Evolutionary conservation across 257 asterid genomes (phyloP), one percentile per base, ranked within the genome.

Genomic region (Solanum gandarillasii): DNA sequence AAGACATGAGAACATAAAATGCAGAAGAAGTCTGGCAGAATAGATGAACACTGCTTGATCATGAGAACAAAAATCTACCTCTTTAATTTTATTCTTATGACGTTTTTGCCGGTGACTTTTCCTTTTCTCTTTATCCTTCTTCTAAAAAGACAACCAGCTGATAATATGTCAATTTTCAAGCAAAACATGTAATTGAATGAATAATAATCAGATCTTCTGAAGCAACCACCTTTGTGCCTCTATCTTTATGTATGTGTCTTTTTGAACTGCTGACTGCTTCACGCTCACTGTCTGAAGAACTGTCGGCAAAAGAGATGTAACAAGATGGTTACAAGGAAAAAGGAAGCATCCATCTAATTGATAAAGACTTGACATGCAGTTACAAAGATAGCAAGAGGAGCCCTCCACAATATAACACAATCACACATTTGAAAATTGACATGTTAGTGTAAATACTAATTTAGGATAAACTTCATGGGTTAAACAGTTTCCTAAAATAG

Each of bases 261-360:
- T 91, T 95, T 34, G 97, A 92, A 65, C 52, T 95, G 86, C 90
- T 94, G 89, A 96, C 90, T 72, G 89, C 75, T 89, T 93, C 93
- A 65, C 67, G 93, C 83, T 93, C 98, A 87, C 96, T 88, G 84
- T 92, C 98, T 23, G 98, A 92, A 83, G 98, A 95, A 74, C 98
- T 93, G 95, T 46, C 71, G 3, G 18, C 29, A 48, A 48, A 48
- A 81, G 29, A 81, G 68, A 31, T 81, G 68, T 41, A 81, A 27
- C 5, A 18, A 16, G 29, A 31, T 46, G 70, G 70, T 46, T 46
- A 48, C 85, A 46, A 81, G 41, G 29, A 48, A 46, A 81, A 48
- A 2, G 9, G 23, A 79, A 79, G 67, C 35, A 29, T 35, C 20
- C 65, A 46, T 46, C 85, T 29, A 81, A 81, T 48, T 81, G 32